These are phyloP conservation scores for Leishmania mexicana DNA, from an alignment of 208 protist species.

Conservation along the genomic window DNA sequence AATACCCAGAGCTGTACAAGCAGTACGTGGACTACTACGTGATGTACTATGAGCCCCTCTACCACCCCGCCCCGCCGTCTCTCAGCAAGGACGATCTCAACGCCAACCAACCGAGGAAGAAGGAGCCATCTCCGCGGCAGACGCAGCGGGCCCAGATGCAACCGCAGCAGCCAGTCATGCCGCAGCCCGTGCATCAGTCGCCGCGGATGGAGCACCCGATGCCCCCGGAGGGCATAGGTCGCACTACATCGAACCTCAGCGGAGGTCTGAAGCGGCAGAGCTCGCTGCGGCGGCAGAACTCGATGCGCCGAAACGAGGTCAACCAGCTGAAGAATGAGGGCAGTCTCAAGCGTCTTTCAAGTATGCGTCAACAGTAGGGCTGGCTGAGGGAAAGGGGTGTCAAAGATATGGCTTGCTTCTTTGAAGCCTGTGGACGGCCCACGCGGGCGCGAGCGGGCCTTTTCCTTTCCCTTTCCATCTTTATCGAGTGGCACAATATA, in stretches of 20 bases:
- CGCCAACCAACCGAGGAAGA: conserved; percentile 7
- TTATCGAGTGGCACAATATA: neutral
- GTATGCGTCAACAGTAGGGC: conserved; percentile 39
- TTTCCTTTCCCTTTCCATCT: neutral
- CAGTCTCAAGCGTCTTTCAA: conserved; percentile 42
- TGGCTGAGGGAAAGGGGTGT: neutral
- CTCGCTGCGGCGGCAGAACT: conserved; percentile 51
- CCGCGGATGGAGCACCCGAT: neutral
- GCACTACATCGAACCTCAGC: conserved; percentile 33
- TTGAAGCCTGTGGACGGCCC: neutral
- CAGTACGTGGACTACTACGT: conserved; percentile 65
- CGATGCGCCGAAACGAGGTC: conserved; percentile 50
- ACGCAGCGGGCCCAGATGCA: neutral
- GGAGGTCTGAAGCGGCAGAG: conserved; percentile 38
- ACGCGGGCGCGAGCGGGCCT: neutral
- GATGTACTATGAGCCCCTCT: conserved; percentile 50
- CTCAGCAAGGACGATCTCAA: conserved; percentile 8
- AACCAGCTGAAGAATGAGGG: conserved; percentile 50
- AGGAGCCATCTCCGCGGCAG: conserved; percentile 7
- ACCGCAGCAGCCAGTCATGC: conserved; percentile 4
- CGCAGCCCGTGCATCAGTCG: conserved; percentile 4
- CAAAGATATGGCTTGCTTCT: neutral
- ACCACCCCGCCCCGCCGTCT: conserved; percentile 16
- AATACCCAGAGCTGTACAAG: conserved; percentile 58
- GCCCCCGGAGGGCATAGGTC: conserved; percentile 4